Evolutionary conservation across 176 grass and related monocot species (phyloP), one percentile per base, ranked within the genome.

Genomic region (Aechmea fasciata): DNA sequence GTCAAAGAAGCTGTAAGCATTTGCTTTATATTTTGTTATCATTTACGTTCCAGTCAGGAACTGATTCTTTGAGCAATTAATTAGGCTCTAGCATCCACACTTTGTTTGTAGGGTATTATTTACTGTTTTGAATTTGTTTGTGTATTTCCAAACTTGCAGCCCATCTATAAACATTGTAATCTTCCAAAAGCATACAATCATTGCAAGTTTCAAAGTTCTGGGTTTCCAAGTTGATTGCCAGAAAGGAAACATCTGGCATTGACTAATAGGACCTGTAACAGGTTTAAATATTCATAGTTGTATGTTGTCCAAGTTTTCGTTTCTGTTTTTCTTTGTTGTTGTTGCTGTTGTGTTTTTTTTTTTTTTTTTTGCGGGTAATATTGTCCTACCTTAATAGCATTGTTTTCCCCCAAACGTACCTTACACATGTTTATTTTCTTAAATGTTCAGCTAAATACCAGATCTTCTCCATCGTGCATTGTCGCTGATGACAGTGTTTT

Each of bases 401-500:
- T 48, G 17, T 63, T 24, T n/a, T 75, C 52, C 23, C n/a, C 33
- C 3, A 41, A 41, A 61, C 63, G 69, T 62, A 25, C 19, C 29
- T 64, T 84, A 68, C 62, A 72, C 28, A 57, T 79, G 26, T 83
- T 19, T 69, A 63, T 53, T 67, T 5, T 74, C 74, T 83, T 5
- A 41, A 50, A 64, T 86, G 28, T 66, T 64, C 88, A 91, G 88
- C 78, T 92, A 67, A 72, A 71, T 70, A 67, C 3, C 54, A 91
- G 64, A 78, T 81, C 83, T 71, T 82, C 79, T 26, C 88, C 81
- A 69, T 82, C 79, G 9, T 96, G 92, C 73, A 24, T 96, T 53
- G 83, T 96, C 72, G 83, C 81, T 70, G 92, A 96, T 73, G 92
- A 96, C 50, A 96, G 92, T 57, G 65, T 92, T 83, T 83, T 96